Evolutionary conservation across 2,329 filamentous ascomycete genomes (phyloP).

Genomic region (Knufia fluminis): DNA sequence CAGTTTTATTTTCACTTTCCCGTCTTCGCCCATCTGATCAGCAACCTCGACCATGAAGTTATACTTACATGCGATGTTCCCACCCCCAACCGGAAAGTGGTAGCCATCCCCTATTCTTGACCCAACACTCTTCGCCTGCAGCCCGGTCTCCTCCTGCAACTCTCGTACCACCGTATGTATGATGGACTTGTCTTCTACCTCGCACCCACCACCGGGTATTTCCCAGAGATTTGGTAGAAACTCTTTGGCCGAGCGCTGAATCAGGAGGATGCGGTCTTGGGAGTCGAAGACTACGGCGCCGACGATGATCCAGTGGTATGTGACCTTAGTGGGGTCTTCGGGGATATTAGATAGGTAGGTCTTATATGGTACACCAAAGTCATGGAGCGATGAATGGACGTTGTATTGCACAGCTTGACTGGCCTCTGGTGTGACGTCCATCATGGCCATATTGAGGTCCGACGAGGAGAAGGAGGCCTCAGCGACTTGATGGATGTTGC

Average conservation of each 20-base stretch:
- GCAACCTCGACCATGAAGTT: conserved; percentile 32
- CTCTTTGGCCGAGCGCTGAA: conserved; percentile 37
- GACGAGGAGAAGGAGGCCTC: too few relatives aligned
- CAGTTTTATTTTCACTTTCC: conserved; percentile 21
- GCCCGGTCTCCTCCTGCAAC: conserved; percentile 44
- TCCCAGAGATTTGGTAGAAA: conserved; percentile 39
- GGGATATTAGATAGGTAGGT: background rate
- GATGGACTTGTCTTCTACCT: conserved; percentile 39
- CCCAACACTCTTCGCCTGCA: conserved; percentile 36
- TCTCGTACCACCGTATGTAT: conserved; percentile 43
- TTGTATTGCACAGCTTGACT: too few relatives aligned
- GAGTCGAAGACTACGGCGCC: conserved; percentile 12
- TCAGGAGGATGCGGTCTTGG: conserved; percentile 28
- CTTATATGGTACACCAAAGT: background rate
- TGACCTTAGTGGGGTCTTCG: conserved; percentile 1
- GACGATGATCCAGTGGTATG: conserved; percentile 11
- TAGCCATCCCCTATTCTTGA: conserved; percentile 31
- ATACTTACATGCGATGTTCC: conserved; percentile 27
- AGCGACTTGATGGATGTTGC: too few relatives aligned
- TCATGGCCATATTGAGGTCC: too few relatives aligned
- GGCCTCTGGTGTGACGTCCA: too few relatives aligned
- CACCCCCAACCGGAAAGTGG: conserved; percentile 21
- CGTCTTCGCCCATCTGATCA: conserved; percentile 13
- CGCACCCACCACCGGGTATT: conserved; percentile 42
- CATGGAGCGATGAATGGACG: too few relatives aligned